Conservation (phyloP, 441 rosid genomes). For the Kokia cookei region DNA sequence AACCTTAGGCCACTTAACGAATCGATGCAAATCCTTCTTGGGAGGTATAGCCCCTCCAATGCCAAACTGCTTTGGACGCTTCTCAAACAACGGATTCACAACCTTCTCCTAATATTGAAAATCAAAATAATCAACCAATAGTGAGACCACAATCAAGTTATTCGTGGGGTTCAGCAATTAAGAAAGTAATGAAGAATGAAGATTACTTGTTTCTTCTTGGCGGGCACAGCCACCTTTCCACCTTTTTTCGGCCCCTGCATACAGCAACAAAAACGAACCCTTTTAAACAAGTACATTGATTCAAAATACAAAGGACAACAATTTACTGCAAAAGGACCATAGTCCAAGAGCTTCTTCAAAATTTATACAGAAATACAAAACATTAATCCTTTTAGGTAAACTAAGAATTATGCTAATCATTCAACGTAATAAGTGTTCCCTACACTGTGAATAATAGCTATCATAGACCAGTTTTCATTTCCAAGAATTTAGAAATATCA, state of each 20-base stretch:
- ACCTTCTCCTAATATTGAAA: conserved; percentile 56
- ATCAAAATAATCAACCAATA: not conserved
- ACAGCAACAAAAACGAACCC: not conserved
- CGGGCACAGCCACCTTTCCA: conserved; percentile 28
- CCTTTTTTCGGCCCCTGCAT: conserved; percentile 47
- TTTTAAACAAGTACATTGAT: not conserved
- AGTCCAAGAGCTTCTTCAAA: not conserved
- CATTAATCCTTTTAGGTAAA: not conserved
- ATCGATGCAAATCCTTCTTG: conserved; percentile 67
- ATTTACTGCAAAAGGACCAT: not conserved
- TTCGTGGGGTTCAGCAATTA: not conserved
- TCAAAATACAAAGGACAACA: not conserved
- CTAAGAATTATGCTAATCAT: not conserved
- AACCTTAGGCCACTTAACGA: conserved; percentile 78
- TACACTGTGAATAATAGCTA: not conserved
- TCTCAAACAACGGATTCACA: conserved; percentile 79
- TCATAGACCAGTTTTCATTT: not conserved
- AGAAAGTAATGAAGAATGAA: not conserved
- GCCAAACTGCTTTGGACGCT: conserved; percentile 82
- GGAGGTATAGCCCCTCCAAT: conserved; percentile 91
- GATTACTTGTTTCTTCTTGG: conserved; percentile 42
- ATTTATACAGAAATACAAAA: not conserved
- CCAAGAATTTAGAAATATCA: not conserved
- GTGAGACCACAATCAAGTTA: not conserved
- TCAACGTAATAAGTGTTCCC: not conserved